These are phyloP conservation scores for Komagataella populi DNA, from an alignment of 805 yeast species.

Conservation along the genomic window DNA sequence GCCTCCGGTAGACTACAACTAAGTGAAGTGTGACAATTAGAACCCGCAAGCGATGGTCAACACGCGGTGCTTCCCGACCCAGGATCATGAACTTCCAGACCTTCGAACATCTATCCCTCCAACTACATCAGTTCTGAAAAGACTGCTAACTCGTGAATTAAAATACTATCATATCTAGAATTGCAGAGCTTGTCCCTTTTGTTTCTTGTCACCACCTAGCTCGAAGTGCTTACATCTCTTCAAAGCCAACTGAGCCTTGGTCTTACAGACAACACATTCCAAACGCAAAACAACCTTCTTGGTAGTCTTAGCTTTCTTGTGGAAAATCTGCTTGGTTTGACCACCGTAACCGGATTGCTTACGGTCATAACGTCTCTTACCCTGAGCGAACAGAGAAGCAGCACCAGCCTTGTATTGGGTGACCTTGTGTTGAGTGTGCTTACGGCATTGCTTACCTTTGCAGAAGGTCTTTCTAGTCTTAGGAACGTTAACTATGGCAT, in stretches of 20 bases:
- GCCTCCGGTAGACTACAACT: no score
- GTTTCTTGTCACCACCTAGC: constrained; percentile 99
- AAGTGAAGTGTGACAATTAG: no score
- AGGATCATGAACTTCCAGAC: no score
- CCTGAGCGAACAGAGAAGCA: constrained; percentile 98
- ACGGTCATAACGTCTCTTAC: constrained; percentile 99
- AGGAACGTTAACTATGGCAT: constrained; percentile 87
- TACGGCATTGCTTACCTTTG: constrained; percentile 97
- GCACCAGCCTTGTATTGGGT: constrained; percentile 99
- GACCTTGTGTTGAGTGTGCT: constrained; percentile 99
- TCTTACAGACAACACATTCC: constrained; percentile 97
- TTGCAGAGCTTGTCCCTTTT: constrained; percentile 99
- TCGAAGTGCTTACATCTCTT: constrained; percentile 99
- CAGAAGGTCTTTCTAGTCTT: constrained; percentile 99
- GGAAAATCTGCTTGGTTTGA: constrained; percentile 99
- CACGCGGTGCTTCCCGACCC: no score
- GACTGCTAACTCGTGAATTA: background rate
- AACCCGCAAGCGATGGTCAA: no score
- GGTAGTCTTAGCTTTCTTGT: constrained; percentile 99
- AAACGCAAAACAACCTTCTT: constrained; percentile 99
- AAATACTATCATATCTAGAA: constrained; percentile 41
- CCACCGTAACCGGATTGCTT: constrained; percentile 99
- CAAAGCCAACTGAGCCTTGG: constrained; percentile 94
- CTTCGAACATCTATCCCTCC: background rate
- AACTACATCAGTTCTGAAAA: background rate